Conservation (phyloP, 768 basidiomycete species). For the Pleurotus citrinopileatus region DNA sequence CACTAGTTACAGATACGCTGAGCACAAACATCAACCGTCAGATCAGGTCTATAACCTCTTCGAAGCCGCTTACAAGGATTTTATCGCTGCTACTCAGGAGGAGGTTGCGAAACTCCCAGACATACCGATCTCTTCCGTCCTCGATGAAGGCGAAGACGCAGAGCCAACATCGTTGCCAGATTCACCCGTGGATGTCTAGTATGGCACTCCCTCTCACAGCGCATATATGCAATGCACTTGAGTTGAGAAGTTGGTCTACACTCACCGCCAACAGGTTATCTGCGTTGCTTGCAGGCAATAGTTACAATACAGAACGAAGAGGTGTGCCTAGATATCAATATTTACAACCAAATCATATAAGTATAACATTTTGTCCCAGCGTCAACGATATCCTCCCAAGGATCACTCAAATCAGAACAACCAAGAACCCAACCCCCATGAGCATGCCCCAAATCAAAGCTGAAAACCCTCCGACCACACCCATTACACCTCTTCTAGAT, state of each 20-base stretch:
- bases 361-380: neutral
- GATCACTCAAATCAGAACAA: neutral
- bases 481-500: neutral
- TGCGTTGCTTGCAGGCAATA: no score
- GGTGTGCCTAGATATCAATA: no score
- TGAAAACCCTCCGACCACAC: neutral
- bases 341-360: neutral
- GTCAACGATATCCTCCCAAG: neutral
- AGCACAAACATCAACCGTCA: no score
- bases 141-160: no score
- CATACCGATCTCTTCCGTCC: neutral
- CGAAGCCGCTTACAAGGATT: neutral
- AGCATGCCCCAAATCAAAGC: neutral
- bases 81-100: neutral
- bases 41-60: neutral
- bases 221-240: no score
- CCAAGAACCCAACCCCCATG: neutral
- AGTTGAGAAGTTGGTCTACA: no score
- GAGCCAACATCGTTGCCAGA: no score
- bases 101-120: neutral
- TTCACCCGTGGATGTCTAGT: no score
- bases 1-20: no score
- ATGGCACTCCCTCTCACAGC: no score
- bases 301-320: no score
- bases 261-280: no score